These are phyloP conservation scores for Anisodus acutangulus DNA, from an alignment of 257 asterid genomes.

Conservation along the genomic window DNA sequence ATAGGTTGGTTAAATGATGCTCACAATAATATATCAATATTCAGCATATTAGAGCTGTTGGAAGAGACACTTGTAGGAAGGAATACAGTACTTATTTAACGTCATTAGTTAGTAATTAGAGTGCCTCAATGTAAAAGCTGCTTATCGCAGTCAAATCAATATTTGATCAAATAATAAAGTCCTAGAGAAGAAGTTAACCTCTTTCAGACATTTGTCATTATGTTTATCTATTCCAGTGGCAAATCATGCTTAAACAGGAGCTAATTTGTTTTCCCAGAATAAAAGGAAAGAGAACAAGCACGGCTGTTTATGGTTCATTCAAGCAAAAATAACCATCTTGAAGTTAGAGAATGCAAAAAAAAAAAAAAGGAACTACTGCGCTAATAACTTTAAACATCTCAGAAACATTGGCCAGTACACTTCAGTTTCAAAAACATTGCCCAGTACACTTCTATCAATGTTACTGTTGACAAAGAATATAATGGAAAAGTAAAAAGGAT, in stretches of 20 bases:
- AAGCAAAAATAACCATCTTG: neutral
- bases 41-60: neutral
- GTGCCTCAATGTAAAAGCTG: neutral
- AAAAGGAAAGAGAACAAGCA: neutral
- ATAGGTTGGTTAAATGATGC: neutral
- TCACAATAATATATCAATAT: constrained; percentile 2
- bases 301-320: neutral
- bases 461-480: neutral
- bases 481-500: neutral
- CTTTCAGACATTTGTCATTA: neutral
- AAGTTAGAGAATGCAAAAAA: neutral
- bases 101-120: neutral
- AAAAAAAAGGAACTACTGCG: neutral
- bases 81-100: neutral
- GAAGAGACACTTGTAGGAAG: neutral
- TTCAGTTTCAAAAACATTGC: neutral
- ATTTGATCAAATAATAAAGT: neutral
- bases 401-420: neutral
- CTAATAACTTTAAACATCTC: neutral
- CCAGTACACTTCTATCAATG: neutral
- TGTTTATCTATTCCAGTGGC: neutral
- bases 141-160: neutral
- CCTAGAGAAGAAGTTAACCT: neutral
- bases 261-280: no score
- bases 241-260: constrained; percentile 7